phyloP scores from a whole-genome alignment of 169 alveolate genomes.

The Hepatocystis sp. region DNA sequence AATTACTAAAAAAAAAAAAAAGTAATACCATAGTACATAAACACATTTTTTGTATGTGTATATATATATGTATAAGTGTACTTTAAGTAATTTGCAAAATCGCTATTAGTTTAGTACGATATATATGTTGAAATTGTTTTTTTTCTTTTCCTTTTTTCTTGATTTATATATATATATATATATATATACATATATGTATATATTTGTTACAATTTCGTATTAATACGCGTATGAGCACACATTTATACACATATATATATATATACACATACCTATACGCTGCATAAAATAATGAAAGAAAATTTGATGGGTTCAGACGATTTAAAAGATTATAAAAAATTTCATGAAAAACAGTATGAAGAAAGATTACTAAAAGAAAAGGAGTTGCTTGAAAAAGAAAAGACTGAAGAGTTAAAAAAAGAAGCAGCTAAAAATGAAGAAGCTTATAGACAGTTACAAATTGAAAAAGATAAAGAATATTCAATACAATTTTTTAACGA shows the following conservation, averaged over 20 bases:
- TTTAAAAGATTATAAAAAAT: constrained; percentile 43
- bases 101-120: too few relatives aligned
- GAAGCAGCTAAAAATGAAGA: constrained; percentile 50
- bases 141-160: not conserved
- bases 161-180: not conserved
- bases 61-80: too few relatives aligned
- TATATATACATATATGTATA: constrained; percentile 1
- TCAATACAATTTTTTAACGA: constrained; percentile 58
- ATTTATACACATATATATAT: not conserved
- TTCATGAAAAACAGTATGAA: constrained; percentile 52
- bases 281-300: constrained; percentile 26
- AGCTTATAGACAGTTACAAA: constrained; percentile 50
- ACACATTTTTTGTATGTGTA: too few relatives aligned
- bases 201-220: not conserved
- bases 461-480: constrained; percentile 67
- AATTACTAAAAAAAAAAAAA: too few relatives aligned
- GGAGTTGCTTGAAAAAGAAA: constrained; percentile 18
- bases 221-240: not conserved
- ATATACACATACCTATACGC: too few relatives aligned
- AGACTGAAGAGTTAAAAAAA: constrained; percentile 9
- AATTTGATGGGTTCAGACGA: constrained; percentile 12
- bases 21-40: too few relatives aligned
- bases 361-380: constrained; percentile 47
- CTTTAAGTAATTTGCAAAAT: too few relatives aligned
- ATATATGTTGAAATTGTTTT: too few relatives aligned